phyloP scores from a whole-genome alignment of 192 early-diverging fungal species.

The Irineochytrium annulatum region DNA sequence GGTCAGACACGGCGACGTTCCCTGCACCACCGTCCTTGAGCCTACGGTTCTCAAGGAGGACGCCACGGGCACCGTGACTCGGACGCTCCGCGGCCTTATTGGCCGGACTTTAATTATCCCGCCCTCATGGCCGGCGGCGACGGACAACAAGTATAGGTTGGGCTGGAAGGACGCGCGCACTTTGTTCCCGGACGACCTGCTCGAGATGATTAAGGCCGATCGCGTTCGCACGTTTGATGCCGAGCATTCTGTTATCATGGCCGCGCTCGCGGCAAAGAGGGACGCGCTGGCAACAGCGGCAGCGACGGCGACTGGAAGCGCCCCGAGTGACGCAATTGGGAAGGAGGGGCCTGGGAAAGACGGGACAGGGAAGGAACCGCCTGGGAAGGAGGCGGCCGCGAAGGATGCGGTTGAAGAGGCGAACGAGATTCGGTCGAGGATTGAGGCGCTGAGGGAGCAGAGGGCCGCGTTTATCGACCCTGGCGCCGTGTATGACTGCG shows the following conservation, averaged over 20 bases:
- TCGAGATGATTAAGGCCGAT: not conserved
- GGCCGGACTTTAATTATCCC: slow-evolving; percentile 69
- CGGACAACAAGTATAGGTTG: slow-evolving; percentile 71
- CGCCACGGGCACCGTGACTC: slow-evolving; percentile 18
- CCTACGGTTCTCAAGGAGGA: slow-evolving; percentile 42
- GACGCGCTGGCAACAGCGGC: no score
- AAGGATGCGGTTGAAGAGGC: slow-evolving; percentile 48
- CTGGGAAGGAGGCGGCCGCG: no score
- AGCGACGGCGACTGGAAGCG: no score
- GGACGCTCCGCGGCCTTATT: slow-evolving; percentile 62
- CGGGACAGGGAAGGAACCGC: no score
- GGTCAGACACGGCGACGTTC: slow-evolving; percentile 49
- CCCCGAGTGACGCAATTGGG: no score
- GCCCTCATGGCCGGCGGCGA: slow-evolving; percentile 39
- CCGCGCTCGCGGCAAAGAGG: no score
- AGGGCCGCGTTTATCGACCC: slow-evolving; percentile 67
- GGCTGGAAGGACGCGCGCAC: slow-evolving; percentile 76
- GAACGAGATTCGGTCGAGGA: slow-evolving; percentile 59
- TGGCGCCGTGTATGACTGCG: slow-evolving; percentile 38
- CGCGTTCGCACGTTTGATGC: not conserved
- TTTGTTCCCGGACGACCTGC: slow-evolving; percentile 62
- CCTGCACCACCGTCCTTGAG: slow-evolving; percentile 57
- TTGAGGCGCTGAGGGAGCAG: slow-evolving; percentile 60
- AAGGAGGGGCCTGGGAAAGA: no score
- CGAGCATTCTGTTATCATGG: no score